These are phyloP conservation scores for Neopestalotiopsis rosae DNA, from an alignment of 2,329 filamentous ascomycete genomes.

Conservation along the genomic window DNA sequence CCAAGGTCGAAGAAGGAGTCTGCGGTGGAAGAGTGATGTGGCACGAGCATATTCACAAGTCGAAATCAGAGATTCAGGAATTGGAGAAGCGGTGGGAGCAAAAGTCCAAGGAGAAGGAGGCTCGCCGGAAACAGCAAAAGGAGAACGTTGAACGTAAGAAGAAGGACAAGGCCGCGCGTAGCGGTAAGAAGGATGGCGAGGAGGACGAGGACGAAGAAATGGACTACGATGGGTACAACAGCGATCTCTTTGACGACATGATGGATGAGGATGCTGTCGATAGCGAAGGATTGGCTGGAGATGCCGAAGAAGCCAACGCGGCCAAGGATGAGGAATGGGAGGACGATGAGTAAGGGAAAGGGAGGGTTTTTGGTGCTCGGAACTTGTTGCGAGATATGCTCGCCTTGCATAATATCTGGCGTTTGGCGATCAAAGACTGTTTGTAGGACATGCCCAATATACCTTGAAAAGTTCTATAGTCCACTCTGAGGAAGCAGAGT, in stretches of 20 bases:
- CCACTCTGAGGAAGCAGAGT: not conserved
- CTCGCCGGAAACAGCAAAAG: slow-evolving; percentile 79
- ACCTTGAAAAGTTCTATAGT: not conserved
- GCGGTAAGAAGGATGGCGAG: slow-evolving; percentile 40
- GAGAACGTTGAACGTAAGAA: slow-evolving; percentile 90
- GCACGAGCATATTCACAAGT: slow-evolving; percentile 94
- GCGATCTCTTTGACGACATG: slow-evolving; percentile 44
- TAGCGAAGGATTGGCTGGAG: slow-evolving; percentile 56
- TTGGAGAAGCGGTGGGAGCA: slow-evolving; percentile 85
- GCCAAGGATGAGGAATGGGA: slow-evolving; percentile 47
- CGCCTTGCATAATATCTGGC: slow-evolving; percentile 9
- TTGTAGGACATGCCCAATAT: not conserved
- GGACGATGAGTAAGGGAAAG: slow-evolving; percentile 7
- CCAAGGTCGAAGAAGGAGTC: slow-evolving; percentile 94
- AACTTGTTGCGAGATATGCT: slow-evolving; percentile 2
- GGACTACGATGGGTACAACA: slow-evolving; percentile 47
- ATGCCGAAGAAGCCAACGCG: slow-evolving; percentile 54
- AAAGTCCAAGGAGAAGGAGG: slow-evolving; percentile 80
- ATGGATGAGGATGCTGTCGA: slow-evolving; percentile 57
- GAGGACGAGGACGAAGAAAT: slow-evolving; percentile 43
- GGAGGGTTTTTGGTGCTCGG: not conserved
- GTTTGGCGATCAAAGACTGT: not conserved
- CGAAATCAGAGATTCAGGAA: slow-evolving; percentile 74
- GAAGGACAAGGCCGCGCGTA: slow-evolving; percentile 55
- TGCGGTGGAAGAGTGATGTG: slow-evolving; percentile 93